A percentile compares a stretch with the other conserved stretches of the same genome.
These are phyloP conservation scores for Phaffia tasmanica DNA, from an alignment of 768 basidiomycete species.

Conservation along the genomic window DNA sequence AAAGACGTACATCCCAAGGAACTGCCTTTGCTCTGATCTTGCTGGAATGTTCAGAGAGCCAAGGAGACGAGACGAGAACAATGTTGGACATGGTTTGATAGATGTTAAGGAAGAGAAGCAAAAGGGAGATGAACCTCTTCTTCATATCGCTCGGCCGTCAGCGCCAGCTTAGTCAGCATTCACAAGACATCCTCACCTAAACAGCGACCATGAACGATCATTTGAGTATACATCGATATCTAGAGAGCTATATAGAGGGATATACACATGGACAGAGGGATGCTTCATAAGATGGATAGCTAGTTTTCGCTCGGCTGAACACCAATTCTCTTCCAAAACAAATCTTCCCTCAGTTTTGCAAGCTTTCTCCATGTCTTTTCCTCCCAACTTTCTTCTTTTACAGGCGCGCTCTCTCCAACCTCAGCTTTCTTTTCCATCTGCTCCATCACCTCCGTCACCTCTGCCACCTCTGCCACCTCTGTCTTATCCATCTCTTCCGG, in stretches of 20 bases:
- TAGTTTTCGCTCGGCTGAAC: neutral
- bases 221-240: too few relatives aligned
- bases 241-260: too few relatives aligned
- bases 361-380: conserved; percentile 76
- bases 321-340: conserved; percentile 77
- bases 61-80: conserved; percentile 41
- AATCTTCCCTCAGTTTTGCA: conserved; percentile 58
- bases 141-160: too few relatives aligned
- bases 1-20: conserved; percentile 75
- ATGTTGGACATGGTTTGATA: too few relatives aligned
- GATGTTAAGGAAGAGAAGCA: too few relatives aligned
- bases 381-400: conserved; percentile 53
- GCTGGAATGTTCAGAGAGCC: conserved; percentile 72
- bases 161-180: too few relatives aligned
- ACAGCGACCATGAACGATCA: too few relatives aligned
- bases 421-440: conserved; percentile 7
- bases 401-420: neutral
- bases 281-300: too few relatives aligned
- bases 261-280: too few relatives aligned
- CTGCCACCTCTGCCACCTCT: neutral
- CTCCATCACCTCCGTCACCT: neutral
- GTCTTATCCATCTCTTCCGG: neutral
- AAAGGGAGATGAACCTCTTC: too few relatives aligned
- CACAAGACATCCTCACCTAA: too few relatives aligned
- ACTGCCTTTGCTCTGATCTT: conserved; percentile 85